A percentile compares a stretch with the other conserved stretches of the same genome.
Evolutionary conservation across 2,329 filamentous ascomycete genomes (phyloP).

Genomic region (Colletotrichum sublineola): DNA sequence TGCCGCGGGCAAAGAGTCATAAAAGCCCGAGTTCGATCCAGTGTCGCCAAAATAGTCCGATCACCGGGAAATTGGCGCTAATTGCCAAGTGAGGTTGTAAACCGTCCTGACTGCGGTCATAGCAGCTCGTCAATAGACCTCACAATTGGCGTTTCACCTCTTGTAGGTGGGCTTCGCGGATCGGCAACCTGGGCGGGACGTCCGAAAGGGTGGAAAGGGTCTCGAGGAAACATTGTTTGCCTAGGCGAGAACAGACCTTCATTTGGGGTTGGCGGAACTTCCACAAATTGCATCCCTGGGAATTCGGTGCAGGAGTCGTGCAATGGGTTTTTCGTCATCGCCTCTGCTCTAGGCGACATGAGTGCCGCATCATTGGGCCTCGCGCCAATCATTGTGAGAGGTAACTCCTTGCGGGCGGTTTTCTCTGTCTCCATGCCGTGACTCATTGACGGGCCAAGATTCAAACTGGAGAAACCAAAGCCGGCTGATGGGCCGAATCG

Average conservation of each 20-base stretch:
- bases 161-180: conserved; percentile 80
- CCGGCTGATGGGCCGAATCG: conserved; percentile 55
- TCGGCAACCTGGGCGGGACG: conserved; percentile 68
- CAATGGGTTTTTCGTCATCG: conserved; percentile 79
- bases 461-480: conserved; percentile 59
- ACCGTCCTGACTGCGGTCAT: conserved; percentile 55
- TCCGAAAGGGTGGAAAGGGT: conserved; percentile 66
- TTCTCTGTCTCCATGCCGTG: conserved; percentile 46
- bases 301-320: conserved; percentile 61
- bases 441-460: conserved; percentile 46
- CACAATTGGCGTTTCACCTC: conserved; percentile 80
- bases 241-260: conserved; percentile 68
- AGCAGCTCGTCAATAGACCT: conserved; percentile 84
- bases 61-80: conserved; percentile 25
- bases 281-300: conserved; percentile 65
- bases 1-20: conserved; percentile 24
- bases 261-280: conserved; percentile 64
- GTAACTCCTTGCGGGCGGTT: conserved; percentile 49
- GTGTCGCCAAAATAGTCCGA: conserved; percentile 23
- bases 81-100: conserved; percentile 31
- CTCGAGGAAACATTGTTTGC: conserved; percentile 65
- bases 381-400: conserved; percentile 52
- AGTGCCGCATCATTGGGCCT: conserved; percentile 66
- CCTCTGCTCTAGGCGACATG: conserved; percentile 79
- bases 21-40: conserved; percentile 28